Conservation (phyloP, 2,329 filamentous ascomycete species). For the Ophiosphaerella herpotricha region DNA sequence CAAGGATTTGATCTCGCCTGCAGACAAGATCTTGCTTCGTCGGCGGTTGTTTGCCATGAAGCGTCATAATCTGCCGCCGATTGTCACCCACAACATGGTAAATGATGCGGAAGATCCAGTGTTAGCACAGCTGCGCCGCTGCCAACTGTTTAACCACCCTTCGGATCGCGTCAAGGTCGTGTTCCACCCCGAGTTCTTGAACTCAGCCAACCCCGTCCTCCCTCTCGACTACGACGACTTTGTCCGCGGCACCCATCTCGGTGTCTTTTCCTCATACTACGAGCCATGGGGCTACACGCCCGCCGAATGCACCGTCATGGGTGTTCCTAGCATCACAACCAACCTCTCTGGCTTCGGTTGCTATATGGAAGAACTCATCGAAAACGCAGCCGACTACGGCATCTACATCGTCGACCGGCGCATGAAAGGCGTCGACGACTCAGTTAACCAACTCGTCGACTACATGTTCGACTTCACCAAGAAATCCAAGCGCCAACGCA, state of each 20-base stretch:
- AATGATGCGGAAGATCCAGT: slow-evolving; percentile 94
- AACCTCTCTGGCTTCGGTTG: slow-evolving; percentile 98
- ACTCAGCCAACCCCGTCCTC: slow-evolving; percentile 91
- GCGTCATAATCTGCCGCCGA: slow-evolving; percentile 83
- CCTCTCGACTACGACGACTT: slow-evolving; percentile 98
- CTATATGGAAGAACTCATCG: slow-evolving; percentile 99
- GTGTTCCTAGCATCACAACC: slow-evolving; percentile 95
- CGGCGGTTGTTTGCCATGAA: slow-evolving; percentile 97
- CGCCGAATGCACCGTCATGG: slow-evolving; percentile 98
- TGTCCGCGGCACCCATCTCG: slow-evolving; percentile 92
- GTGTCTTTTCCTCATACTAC: slow-evolving; percentile 96
- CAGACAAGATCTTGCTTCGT: slow-evolving; percentile 90
- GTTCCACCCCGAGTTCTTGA: slow-evolving; percentile 98
- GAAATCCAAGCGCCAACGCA: slow-evolving; percentile 94
- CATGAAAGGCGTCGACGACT: slow-evolving; percentile 94
- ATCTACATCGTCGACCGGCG: slow-evolving; percentile 98
- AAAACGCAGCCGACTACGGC: slow-evolving; percentile 96
- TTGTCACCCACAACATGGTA: slow-evolving; percentile 98
- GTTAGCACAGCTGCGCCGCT: slow-evolving; percentile 91
- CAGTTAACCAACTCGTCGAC: slow-evolving; percentile 89
- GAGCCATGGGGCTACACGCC: slow-evolving; percentile 99
- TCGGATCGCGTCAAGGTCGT: slow-evolving; percentile 95
- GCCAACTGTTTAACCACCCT: slow-evolving; percentile 96
- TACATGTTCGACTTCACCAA: slow-evolving; percentile 93
- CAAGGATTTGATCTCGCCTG: slow-evolving; percentile 89